A percentile compares a stretch with the other conserved stretches of the same genome.
phyloP scores from a whole-genome alignment of 164 flowering plant species.

The Chloranthus sessilifolius region DNA sequence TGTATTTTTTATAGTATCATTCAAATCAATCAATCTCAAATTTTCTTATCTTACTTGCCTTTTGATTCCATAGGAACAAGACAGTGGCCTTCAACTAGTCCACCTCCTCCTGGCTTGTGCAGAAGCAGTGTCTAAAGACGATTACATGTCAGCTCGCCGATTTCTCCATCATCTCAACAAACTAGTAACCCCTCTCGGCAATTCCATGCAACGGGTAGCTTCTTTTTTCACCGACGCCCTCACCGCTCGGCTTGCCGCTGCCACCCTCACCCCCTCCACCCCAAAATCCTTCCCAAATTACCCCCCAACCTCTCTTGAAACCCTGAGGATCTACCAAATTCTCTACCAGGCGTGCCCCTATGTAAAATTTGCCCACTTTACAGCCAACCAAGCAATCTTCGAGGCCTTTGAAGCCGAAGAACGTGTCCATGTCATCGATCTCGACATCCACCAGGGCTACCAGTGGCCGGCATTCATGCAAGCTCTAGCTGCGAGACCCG shows the following conservation, averaged over 20 bases:
- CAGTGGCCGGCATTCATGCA: slow-evolving; percentile 89
- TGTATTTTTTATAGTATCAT: too few relatives aligned
- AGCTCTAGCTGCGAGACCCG: slow-evolving; percentile 60
- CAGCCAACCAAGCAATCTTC: slow-evolving; percentile 79
- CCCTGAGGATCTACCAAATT: slow-evolving; percentile 57
- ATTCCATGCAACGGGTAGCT: slow-evolving; percentile 79
- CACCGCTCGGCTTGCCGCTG: slow-evolving; percentile 44
- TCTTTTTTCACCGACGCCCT: slow-evolving; percentile 73
- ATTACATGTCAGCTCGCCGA: slow-evolving; percentile 50
- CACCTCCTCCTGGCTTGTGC: slow-evolving; percentile 80
- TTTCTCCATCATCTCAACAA: slow-evolving; percentile 57
- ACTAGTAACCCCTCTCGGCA: slow-evolving; percentile 53
- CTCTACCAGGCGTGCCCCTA: slow-evolving; percentile 79
- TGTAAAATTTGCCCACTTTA: slow-evolving; percentile 71
- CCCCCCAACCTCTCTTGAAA: slow-evolving; percentile 48
- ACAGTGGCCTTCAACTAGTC: slow-evolving; percentile 71
- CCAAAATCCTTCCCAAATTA: slow-evolving; percentile 32
- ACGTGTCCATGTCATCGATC: slow-evolving; percentile 66
- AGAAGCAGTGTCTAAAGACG: slow-evolving; percentile 66
- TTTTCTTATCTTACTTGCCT: not conserved
- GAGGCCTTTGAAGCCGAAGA: slow-evolving; percentile 69
- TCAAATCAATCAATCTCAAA: too few relatives aligned
- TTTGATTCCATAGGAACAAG: slow-evolving; percentile 45
- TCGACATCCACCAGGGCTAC: slow-evolving; percentile 73
- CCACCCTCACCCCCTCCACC: slow-evolving; percentile 24